Percentiles rank a stretch among this genome's conserved stretches.
Conservation (phyloP, 2,329 filamentous ascomycete genomes). For the Chlorencoelia australis region DNA sequence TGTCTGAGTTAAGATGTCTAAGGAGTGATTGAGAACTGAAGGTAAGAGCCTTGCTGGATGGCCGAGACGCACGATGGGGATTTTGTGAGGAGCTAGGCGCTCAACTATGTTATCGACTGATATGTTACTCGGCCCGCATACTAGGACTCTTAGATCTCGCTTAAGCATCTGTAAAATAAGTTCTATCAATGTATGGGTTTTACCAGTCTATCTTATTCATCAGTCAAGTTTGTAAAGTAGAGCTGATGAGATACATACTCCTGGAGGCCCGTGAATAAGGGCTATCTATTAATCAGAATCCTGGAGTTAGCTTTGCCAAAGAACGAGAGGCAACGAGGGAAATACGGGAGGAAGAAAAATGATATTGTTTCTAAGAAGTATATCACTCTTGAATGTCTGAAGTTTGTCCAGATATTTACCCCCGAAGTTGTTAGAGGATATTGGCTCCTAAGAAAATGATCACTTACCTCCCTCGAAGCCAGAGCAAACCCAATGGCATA, state of each 20-base stretch:
- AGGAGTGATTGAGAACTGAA: constrained; percentile 77
- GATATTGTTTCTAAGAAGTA: too few relatives aligned
- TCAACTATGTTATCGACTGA: constrained; percentile 98
- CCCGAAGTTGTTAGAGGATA: too few relatives aligned
- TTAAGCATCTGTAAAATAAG: constrained; percentile 84
- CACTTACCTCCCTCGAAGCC: constrained; percentile 64
- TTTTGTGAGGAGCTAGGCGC: constrained; percentile 70
- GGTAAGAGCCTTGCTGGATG: constrained; percentile 87
- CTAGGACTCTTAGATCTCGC: constrained; percentile 63
- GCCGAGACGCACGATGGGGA: constrained; percentile 81
- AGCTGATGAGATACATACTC: constrained; percentile 37
- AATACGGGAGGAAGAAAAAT: too few relatives aligned
- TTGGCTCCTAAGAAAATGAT: too few relatives aligned
- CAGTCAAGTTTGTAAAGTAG: neutral
- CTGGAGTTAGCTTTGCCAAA: too few relatives aligned
- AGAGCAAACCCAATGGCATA: constrained; percentile 73
- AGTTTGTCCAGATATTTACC: too few relatives aligned
- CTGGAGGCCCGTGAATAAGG: constrained; percentile 88
- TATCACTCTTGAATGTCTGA: too few relatives aligned
- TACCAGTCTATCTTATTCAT: constrained; percentile 56
- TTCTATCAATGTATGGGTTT: constrained; percentile 93
- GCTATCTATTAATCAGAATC: too few relatives aligned
- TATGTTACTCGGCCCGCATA: constrained; percentile 96
- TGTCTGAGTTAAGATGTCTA: constrained; percentile 83
- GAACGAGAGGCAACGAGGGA: too few relatives aligned